Evolutionary conservation across 2,329 filamentous ascomycete species (phyloP), one percentile per base, ranked within the genome.

Genomic region (Metarhizium humberi): DNA sequence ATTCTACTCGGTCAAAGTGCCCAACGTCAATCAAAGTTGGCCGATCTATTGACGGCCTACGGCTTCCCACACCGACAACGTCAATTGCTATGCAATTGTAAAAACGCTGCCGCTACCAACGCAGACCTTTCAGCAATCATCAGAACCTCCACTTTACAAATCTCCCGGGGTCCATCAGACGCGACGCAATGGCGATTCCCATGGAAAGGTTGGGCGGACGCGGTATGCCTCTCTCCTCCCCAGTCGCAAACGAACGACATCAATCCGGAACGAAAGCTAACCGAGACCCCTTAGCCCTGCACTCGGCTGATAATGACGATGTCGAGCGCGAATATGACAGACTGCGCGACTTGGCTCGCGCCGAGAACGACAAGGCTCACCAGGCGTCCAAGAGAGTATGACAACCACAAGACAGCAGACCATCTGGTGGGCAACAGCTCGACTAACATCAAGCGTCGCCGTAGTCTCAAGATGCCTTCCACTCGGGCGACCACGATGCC

Each of bases 261-360:
- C 18, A 25, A 4, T n/a, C 18, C 8, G 25, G 32, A n/a, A 52
- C 40, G 46, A 58, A 52, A 57, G 51, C 38, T 52, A 50, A 55
- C 46, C 43, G 36, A 34, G 13, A 38, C 16, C 51, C 51, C 50
- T 18, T 67, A 92, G 89, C 87, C 71, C 90, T 92, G 76, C 89
- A 86, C 71, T 86, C 90, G 69, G 79, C 78, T 57, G 78, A 85
- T 62, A 82, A 81, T 66, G 75, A 75, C 62, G 79, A 85, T 57
- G 78, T 83, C 55, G 92, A 97, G 76, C 83, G 79, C 62, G 92
- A 97, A 74, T 97, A 97, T 72, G 92, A 97, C 69, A 88, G 90
- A 54, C 81, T 97, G 48, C 90, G 94, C 65, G 85, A 87, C 62
- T 79, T 92, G 18, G 94, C 92, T 18, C 85, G 89, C 60, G 78